Conservation (phyloP, 306 rosid genomes). For the Canavalia ensiformis region DNA sequence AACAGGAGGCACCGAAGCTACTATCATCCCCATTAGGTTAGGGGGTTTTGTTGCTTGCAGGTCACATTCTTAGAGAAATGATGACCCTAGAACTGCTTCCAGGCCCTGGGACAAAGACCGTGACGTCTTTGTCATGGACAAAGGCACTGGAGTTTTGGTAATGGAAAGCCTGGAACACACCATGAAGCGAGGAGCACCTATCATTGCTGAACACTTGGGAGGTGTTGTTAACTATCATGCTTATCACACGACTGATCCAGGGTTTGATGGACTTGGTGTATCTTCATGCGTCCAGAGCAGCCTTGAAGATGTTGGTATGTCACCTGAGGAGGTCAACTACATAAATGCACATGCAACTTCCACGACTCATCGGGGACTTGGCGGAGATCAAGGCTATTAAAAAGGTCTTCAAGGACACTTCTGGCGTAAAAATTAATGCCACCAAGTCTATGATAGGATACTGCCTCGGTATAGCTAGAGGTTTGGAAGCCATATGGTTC, state of each 20-base stretch:
- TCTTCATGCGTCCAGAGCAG: conserved; percentile 91
- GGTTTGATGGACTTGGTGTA: conserved; percentile 98
- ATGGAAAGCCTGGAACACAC: conserved; percentile 99
- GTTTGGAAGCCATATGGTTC: conserved; percentile 81
- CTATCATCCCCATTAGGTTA: conserved; percentile 88
- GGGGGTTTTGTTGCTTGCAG: conserved; percentile 99
- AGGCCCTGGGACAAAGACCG: conserved; percentile 99
- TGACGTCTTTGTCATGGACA: conserved; percentile 99
- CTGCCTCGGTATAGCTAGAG: too few relatives aligned
- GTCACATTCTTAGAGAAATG: conserved; percentile 94
- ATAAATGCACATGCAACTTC: conserved; percentile 99
- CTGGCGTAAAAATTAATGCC: conserved; percentile 93
- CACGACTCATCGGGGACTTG: conserved; percentile 89
- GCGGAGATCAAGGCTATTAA: conserved; percentile 97
- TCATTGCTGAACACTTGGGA: conserved; percentile 95
- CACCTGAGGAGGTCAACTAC: conserved; percentile 99
- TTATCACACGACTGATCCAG: conserved; percentile 96
- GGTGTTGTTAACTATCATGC: conserved; percentile 99
- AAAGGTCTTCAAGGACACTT: conserved; percentile 89
- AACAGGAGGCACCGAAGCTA: conserved; percentile 99
- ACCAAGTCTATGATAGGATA: conserved; percentile 60
- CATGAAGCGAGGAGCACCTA: conserved; percentile 92
- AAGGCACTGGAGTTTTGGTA: conserved; percentile 97
- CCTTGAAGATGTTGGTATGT: conserved; percentile 98
- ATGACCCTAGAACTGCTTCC: conserved; percentile 97